These are phyloP conservation scores for Royoungia palumana DNA, from an alignment of 768 basidiomycete genomes.

Conservation along the genomic window DNA sequence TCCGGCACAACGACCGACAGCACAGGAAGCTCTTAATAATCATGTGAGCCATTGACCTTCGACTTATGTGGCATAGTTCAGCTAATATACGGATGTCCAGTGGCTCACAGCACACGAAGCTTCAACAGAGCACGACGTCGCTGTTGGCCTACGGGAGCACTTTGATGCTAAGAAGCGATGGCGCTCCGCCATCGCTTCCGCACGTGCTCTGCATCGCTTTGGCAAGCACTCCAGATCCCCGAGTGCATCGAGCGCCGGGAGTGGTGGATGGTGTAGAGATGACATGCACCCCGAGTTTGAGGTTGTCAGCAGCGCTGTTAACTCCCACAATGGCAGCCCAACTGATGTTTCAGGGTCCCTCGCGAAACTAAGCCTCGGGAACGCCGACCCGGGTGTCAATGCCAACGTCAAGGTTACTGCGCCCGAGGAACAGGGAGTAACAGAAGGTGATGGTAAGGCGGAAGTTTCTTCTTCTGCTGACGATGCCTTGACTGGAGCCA, in stretches of 20 bases:
- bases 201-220: constrained; percentile 39
- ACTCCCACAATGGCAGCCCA: constrained; percentile 32
- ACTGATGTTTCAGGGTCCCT: constrained; percentile 20
- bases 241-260: constrained; percentile 30
- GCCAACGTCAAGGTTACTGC: constrained; percentile 40
- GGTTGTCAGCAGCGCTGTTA: constrained; percentile 30
- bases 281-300: constrained; percentile 24
- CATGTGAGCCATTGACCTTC: constrained; percentile 42
- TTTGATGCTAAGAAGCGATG: constrained; percentile 76
- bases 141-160: constrained; percentile 69
- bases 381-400: constrained; percentile 38
- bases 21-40: constrained; percentile 64
- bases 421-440: constrained; percentile 23
- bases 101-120: constrained; percentile 72
- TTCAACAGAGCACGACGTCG: constrained; percentile 72
- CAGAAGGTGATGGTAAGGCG: constrained; percentile 22
- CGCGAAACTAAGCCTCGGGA: constrained; percentile 28
- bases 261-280: constrained; percentile 38
- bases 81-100: constrained; percentile 30
- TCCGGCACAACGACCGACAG: constrained; percentile 68
- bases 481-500: constrained; percentile 19
- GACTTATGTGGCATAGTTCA: background rate
- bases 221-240: constrained; percentile 25
- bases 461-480: constrained; percentile 18
- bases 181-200: constrained; percentile 61